Percentiles rank a stretch among this genome's conserved stretches.
These are phyloP conservation scores for Pugionium cornutum DNA, from an alignment of 345 rosid species.

Conservation along the genomic window DNA sequence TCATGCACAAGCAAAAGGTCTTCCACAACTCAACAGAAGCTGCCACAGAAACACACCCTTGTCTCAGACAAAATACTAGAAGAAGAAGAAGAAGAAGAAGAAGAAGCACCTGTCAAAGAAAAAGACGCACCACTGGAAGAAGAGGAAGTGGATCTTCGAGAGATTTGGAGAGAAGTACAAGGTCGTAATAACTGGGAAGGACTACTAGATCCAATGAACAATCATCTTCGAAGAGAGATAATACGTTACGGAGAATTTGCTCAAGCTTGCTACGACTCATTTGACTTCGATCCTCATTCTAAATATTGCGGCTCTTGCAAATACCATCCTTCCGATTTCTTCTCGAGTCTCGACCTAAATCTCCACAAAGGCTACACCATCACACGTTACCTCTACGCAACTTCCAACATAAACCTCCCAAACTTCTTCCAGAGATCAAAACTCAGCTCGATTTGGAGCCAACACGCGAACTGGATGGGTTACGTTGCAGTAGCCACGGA, in stretches of 20 bases:
- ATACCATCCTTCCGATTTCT: constrained; percentile 60
- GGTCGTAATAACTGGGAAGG: constrained; percentile 71
- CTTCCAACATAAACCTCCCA: constrained; percentile 70
- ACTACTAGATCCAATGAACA: constrained; percentile 63
- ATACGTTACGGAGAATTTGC: constrained; percentile 80
- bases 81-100: constrained; percentile 25
- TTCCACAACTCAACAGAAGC: constrained; percentile 25
- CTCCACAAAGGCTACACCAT: constrained; percentile 52
- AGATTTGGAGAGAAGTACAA: constrained; percentile 67
- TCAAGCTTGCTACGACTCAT: constrained; percentile 78
- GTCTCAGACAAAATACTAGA: constrained; percentile 19
- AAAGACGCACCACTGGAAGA: constrained; percentile 5
- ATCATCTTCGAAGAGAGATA: constrained; percentile 68
- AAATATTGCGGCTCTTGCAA: constrained; percentile 78
- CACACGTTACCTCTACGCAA: constrained; percentile 69
- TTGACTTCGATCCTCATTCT: constrained; percentile 84
- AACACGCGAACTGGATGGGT: constrained; percentile 85
- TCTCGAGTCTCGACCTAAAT: constrained; percentile 57
- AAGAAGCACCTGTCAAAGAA: constrained; percentile 2
- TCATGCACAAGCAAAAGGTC: constrained; percentile 44
- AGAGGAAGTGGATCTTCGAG: constrained; percentile 42
- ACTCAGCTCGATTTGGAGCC: constrained; percentile 63
- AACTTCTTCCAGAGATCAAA: constrained; percentile 66
- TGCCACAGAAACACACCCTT: constrained; percentile 2
- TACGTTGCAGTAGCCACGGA: constrained; percentile 67